phyloP scores from a whole-genome alignment of 257 asterid genomes.

The Solanum stenotomum region DNA sequence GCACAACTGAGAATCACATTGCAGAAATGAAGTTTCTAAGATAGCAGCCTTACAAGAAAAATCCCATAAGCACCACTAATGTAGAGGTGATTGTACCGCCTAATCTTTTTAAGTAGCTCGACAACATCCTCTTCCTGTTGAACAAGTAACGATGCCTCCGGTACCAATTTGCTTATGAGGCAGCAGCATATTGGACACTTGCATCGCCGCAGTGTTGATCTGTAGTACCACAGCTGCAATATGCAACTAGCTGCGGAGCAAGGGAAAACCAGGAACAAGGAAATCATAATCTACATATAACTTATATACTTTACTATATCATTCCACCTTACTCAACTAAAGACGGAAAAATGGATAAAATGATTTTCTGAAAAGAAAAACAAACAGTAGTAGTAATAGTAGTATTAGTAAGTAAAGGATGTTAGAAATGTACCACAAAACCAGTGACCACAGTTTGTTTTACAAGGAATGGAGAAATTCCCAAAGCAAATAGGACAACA shows the following conservation, averaged over 20 bases:
- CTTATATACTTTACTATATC: background rate
- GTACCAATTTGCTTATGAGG: constrained; percentile 33
- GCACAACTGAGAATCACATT: background rate
- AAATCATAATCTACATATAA: background rate
- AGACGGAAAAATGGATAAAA: background rate
- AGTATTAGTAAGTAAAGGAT: background rate
- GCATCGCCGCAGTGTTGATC: constrained; percentile 38
- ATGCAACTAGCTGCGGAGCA: constrained; percentile 41
- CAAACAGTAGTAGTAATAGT: background rate
- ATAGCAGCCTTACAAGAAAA: constrained; percentile 23
- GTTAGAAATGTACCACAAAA: constrained; percentile 30
- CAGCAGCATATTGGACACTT: constrained; percentile 60
- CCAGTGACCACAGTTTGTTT: constrained; percentile 62
- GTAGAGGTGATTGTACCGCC: constrained; percentile 42
- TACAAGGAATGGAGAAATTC: constrained; percentile 36
- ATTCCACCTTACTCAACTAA: background rate
- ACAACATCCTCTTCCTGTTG: constrained; percentile 22
- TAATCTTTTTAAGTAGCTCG: constrained; percentile 26
- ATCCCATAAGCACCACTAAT: constrained; percentile 28
- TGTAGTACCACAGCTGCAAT: constrained; percentile 45
- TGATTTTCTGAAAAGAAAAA: background rate
- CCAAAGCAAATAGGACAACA: constrained; percentile 66
- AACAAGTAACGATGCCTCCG: constrained; percentile 17
- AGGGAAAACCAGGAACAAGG: background rate
- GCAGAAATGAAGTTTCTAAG: background rate